Evolutionary conservation across 2,329 filamentous ascomycete genomes (phyloP).

Genomic region (Talaromyces pinophilus): DNA sequence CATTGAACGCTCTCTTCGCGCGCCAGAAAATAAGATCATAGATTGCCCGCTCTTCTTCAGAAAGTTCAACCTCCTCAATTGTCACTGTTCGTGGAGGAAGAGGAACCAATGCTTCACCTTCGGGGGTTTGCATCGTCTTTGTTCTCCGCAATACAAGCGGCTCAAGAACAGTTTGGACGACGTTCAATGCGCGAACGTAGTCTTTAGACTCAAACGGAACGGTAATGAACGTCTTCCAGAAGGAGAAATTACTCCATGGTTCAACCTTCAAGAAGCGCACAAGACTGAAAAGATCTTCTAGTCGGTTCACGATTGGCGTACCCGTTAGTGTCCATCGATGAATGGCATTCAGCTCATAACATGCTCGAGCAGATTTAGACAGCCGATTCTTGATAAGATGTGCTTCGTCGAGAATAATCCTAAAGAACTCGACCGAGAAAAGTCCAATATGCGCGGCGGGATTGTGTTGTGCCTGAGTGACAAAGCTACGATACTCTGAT

Average conservation of each 20-base stretch:
- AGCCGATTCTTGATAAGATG: conserved; percentile 89
- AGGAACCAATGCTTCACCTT: conserved; percentile 76
- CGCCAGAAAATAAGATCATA: conserved; percentile 87
- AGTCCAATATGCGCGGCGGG: conserved; percentile 71
- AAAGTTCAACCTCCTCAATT: conserved; percentile 86
- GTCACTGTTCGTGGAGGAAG: conserved; percentile 78
- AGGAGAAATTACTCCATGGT: conserved; percentile 98
- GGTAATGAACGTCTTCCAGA: conserved; percentile 98
- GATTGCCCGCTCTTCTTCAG: conserved; percentile 79
- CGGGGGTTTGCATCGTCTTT: conserved; percentile 96
- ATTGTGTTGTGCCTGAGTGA: conserved; percentile 46
- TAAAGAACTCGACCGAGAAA: conserved; percentile 92
- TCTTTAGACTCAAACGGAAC: conserved; percentile 95
- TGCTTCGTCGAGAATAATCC: conserved; percentile 91
- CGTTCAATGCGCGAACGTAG: conserved; percentile 88
- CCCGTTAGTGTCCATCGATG: conserved; percentile 94
- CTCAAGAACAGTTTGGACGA: conserved; percentile 94
- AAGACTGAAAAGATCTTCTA: conserved; percentile 92
- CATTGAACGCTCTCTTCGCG: conserved; percentile 79
- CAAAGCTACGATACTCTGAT: conserved; percentile 81
- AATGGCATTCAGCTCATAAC: conserved; percentile 80
- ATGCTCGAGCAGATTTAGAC: conserved; percentile 92
- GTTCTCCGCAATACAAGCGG: conserved; percentile 92
- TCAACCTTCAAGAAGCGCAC: conserved; percentile 92
- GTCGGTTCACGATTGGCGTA: conserved; percentile 92